phyloP scores from a whole-genome alignment of 164 flowering plant genomes.

The Liriodendron chinense region DNA sequence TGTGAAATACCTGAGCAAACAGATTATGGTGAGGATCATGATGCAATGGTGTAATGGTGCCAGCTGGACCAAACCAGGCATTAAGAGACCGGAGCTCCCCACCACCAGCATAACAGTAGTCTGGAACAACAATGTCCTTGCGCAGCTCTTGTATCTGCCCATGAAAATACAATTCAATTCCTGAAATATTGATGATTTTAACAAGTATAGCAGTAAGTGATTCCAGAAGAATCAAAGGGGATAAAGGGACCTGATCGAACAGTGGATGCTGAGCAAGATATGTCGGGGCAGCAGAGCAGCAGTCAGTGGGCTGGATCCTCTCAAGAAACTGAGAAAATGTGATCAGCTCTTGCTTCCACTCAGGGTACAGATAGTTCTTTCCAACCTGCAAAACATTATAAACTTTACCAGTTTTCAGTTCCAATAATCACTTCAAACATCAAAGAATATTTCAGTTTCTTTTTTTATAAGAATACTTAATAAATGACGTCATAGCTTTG shows the following conservation, averaged over 20 bases:
- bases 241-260: slow-evolving; percentile 76
- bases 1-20: slow-evolving; percentile 77
- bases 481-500: too few relatives aligned
- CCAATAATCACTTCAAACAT: slow-evolving; percentile 1
- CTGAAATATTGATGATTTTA: neutral
- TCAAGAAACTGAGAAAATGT: slow-evolving; percentile 85
- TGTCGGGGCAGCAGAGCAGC: slow-evolving; percentile 39
- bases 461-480: too few relatives aligned
- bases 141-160: slow-evolving; percentile 74
- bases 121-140: slow-evolving; percentile 81
- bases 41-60: slow-evolving; percentile 96
- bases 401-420: neutral
- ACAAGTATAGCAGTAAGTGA: neutral
- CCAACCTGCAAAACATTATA: slow-evolving; percentile 68
- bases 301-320: slow-evolving; percentile 54
- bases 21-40: slow-evolving; percentile 99
- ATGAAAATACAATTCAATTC: neutral
- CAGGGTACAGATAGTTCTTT: slow-evolving; percentile 71
- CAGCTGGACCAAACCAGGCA: slow-evolving; percentile 99
- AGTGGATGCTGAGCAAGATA: slow-evolving; percentile 97
- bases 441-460: too few relatives aligned
- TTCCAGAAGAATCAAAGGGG: slow-evolving; percentile 2
- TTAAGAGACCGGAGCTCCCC: slow-evolving; percentile 86
- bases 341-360: slow-evolving; percentile 97
- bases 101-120: slow-evolving; percentile 86